A percentile compares a stretch with the other conserved stretches of the same genome.
phyloP scores from a whole-genome alignment of 805 yeast species.

The Ogataea nonfermentans region DNA sequence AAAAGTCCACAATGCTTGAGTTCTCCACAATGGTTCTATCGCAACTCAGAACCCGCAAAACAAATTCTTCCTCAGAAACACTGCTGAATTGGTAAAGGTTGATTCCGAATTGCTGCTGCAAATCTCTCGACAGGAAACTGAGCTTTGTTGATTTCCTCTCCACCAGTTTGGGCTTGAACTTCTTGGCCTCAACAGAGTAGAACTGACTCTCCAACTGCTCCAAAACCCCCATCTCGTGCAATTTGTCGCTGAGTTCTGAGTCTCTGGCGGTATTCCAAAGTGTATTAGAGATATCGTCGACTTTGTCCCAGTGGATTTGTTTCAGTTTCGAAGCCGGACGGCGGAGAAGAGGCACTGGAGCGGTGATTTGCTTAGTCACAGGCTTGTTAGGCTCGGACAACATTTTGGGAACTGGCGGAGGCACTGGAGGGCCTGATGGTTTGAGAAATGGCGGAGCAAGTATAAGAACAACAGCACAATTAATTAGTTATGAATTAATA shows the following conservation, averaged over 20 bases:
- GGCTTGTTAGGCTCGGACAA: not conserved
- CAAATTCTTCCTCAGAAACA: conserved; percentile 52
- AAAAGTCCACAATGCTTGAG: conserved; percentile 63
- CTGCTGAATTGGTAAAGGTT: conserved; percentile 64
- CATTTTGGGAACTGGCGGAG: conserved; percentile 16
- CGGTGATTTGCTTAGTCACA: not conserved
- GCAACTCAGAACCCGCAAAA: conserved; percentile 56
- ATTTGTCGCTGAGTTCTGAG: conserved; percentile 43
- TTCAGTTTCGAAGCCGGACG: conserved; percentile 48
- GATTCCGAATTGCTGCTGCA: conserved; percentile 78
- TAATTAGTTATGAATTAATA: no score
- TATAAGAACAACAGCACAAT: no score
- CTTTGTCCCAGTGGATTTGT: conserved; percentile 81
- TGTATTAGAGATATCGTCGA: conserved; percentile 56
- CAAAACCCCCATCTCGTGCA: conserved; percentile 59
- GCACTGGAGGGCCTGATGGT: conserved; percentile 21
- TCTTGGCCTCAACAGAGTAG: conserved; percentile 37
- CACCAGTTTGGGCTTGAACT: conserved; percentile 31
- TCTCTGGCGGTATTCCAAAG: conserved; percentile 58
- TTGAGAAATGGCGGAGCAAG: conserved; percentile 21
- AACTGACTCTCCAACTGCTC: conserved; percentile 62
- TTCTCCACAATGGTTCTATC: conserved; percentile 53
- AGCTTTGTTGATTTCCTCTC: conserved; percentile 47
- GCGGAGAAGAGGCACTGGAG: conserved; percentile 3
- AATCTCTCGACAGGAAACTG: conserved; percentile 62